Conservation (phyloP, 208 protist species). For the Leishmania gerbilli region DNA sequence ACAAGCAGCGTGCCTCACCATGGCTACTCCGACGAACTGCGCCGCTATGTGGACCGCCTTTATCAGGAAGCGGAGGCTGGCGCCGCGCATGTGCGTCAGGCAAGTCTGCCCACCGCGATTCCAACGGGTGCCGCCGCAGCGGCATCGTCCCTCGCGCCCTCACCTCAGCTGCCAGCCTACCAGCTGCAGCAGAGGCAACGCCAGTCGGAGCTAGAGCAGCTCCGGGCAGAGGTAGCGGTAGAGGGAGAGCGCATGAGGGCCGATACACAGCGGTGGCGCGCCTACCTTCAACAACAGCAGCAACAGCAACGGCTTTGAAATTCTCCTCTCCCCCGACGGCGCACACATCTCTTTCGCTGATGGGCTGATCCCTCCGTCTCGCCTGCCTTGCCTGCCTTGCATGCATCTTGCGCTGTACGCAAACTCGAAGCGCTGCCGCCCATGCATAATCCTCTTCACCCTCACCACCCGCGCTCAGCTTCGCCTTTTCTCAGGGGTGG, state of each 20-base stretch:
- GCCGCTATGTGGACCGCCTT: slow-evolving; percentile 35
- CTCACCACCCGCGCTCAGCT: background rate
- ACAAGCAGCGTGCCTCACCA: background rate
- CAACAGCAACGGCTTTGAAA: slow-evolving; percentile 4
- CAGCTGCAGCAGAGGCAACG: slow-evolving; percentile 11
- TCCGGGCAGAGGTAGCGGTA: slow-evolving; percentile 48
- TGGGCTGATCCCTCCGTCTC: background rate
- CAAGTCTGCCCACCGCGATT: background rate
- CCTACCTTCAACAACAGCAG: slow-evolving; percentile 33
- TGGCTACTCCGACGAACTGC: slow-evolving; percentile 19
- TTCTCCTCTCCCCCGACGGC: background rate
- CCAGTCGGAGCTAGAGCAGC: slow-evolving; percentile 30
- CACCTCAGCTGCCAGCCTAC: background rate
- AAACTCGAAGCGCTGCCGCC: background rate
- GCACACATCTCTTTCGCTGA: background rate
- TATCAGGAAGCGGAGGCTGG: slow-evolving; percentile 35
- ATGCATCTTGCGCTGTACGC: background rate
- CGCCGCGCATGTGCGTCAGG: slow-evolving; percentile 14
- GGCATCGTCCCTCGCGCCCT: background rate
- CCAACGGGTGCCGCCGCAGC: background rate
- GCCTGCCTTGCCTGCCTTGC: background rate
- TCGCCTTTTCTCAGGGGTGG: background rate
- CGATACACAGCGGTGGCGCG: slow-evolving; percentile 59
- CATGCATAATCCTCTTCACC: background rate
- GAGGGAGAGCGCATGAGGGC: slow-evolving; percentile 54